Base-by-base conservation (phyloP, 2,329 filamentous ascomycete genomes). In the Pseudogymnoascus sp. region DNA sequence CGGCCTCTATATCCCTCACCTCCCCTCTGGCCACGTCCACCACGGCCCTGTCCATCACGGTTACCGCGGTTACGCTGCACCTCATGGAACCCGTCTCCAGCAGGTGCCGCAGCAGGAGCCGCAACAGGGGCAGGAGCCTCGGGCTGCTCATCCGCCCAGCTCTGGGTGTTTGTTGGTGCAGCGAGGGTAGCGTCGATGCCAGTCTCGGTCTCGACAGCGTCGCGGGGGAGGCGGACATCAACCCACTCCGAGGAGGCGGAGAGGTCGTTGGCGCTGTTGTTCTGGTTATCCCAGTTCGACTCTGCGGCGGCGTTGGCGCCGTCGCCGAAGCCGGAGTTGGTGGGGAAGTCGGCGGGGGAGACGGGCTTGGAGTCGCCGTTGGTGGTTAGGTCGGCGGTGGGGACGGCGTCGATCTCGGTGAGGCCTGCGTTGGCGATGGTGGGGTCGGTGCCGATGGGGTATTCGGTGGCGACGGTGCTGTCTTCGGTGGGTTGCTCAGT, bases 141-240 rank as follows among this genome's bases (percentile, higher is more conserved):
- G 16, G 88, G 84, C 69, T 89, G 84, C 65, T 95, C 90, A 70
- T 96, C 91, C 25, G 90, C 90, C 90, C 90, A 96, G 70, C 87
- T 91, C 72, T 88, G 86, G 42, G 80, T 81, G 70, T 83, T 82
- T 31, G 80, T 80, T 70, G 82, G 81, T 62, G 77, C 72, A 40
- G 78, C 75, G 7, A 78, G 77, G 5, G 84, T 85, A 25, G 85
- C 84, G 56, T 81, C 77, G 43, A 85, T 73, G 38, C 84, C 85
- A 38, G 82, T 85, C 66, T 95, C 90, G 4, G 88, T 88, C 79
- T 96, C 91, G 61, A 84, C 78, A 56, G 87, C 83, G 68, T 91
- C 84, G 63, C 88, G 85, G 61, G 90, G 85, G 65, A 96, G 88
- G 84, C 89, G 42, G 61, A 93, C 88, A 85, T 90, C 70, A 60